Evolutionary conservation across 306 rosid genomes (phyloP), one percentile per base, ranked within the genome.

Genomic region (Spatholobus suberectus): DNA sequence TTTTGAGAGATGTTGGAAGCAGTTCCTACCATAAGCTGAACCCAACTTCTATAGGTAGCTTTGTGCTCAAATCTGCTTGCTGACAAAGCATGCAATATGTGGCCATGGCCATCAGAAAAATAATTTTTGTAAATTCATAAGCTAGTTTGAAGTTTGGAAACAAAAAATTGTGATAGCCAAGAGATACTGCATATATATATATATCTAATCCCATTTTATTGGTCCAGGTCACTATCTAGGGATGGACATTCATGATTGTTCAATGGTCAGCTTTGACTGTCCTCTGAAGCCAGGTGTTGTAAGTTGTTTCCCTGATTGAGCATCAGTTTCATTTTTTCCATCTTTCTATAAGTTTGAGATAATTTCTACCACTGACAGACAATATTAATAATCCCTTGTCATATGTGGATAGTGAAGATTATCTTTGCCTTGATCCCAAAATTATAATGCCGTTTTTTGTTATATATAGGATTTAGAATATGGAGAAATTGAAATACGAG

Each of bases 211-310:
- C 34, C 46, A 20, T 62, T 46, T 68, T 77, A 14, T 83, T 78
- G 78, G 67, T 83, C 44, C 88, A 92, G 99, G 99, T 81, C 98
- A 96, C 85, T 94, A 94, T 84, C 91, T 96, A 24, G 98, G 99
- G 81, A 94, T 91, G 98, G 98, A 94, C 68, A 90, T 96, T 62
- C 99, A 96, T 81, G 99, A 96, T 86, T 92, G 94, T 83, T 87
- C 97, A 59, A 88, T 9, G 78, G 58, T 96, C 85, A 89, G 88
- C 86, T 89, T 83, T 58, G 92, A 88, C 81, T 49, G 81, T 62
- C 89, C 92, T 43, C 86, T 96, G 89, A 88, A 91, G 94, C 96
- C 99, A 58, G 97, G 99, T 84, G 94, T 88, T 86, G 99, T 96
- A 96, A 92, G 99, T 93, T 85, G 23, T 81, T 81, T 83, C 70